Percentiles rank a stretch among this genome's conserved stretches.
Conservation (phyloP, 495 filamentous ascomycete species). For the Lentithecium fluviatile region DNA sequence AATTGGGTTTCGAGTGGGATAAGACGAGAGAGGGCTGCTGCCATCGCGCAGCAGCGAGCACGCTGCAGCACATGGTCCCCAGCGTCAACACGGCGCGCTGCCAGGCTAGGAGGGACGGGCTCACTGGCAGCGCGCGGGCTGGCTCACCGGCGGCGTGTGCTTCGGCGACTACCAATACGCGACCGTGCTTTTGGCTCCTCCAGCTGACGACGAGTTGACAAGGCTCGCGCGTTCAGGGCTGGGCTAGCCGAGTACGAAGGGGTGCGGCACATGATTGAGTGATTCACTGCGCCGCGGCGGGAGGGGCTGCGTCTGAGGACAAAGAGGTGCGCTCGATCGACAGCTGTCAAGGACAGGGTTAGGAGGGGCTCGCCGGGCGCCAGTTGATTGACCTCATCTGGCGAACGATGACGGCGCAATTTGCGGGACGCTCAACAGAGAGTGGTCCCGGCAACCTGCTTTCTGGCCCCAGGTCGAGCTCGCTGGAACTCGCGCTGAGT, state of each 20-base stretch:
- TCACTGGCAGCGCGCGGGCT: slow-evolving; percentile 7
- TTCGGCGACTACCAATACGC: slow-evolving; percentile 27
- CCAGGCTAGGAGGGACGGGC: neutral
- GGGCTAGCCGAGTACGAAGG: slow-evolving; percentile 33
- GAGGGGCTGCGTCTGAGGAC: slow-evolving; percentile 18
- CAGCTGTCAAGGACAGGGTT: slow-evolving; percentile 8
- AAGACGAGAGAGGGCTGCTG: neutral
- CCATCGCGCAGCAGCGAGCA: neutral
- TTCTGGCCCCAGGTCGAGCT: slow-evolving; percentile 19
- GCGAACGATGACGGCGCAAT: slow-evolving; percentile 8
- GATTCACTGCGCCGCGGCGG: slow-evolving; percentile 17
- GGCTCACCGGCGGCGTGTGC: slow-evolving; percentile 18
- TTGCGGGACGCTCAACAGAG: slow-evolving; percentile 12
- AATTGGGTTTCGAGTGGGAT: neutral
- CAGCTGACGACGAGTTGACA: slow-evolving; percentile 7
- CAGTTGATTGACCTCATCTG: slow-evolving; percentile 18
- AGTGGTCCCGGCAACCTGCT: slow-evolving; percentile 21
- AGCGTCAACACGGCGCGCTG: slow-evolving; percentile 9
- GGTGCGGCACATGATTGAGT: slow-evolving; percentile 26
- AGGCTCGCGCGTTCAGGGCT: slow-evolving; percentile 9
- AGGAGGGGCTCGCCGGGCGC: too few species aligned
- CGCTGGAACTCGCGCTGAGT: neutral
- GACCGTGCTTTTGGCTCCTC: slow-evolving; percentile 7
- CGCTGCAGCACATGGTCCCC: neutral
- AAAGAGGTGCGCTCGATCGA: slow-evolving; percentile 1